phyloP scores from a whole-genome alignment of 148 eudicot species.

The Salicornia ramosissima region DNA sequence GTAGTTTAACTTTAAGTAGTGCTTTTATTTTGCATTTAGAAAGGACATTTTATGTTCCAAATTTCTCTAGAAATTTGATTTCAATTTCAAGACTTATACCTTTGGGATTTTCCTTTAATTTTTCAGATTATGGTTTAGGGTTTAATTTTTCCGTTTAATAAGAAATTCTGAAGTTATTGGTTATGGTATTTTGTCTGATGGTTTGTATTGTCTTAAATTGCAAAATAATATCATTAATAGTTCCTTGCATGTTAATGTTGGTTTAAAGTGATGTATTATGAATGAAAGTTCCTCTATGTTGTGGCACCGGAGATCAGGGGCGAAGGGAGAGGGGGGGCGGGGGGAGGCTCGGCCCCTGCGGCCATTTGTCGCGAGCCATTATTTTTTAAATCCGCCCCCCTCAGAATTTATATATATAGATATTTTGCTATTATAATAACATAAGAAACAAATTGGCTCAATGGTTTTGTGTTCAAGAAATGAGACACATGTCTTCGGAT shows the following conservation, averaged over 20 bases:
- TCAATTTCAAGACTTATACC: conserved; percentile 20
- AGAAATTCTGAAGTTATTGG: conserved; percentile 14
- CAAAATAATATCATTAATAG: background rate
- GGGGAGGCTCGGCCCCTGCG: too few relatives aligned
- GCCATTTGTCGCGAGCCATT: too few relatives aligned
- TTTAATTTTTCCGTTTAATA: background rate
- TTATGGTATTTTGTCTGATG: conserved; percentile 7
- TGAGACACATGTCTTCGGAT: too few relatives aligned
- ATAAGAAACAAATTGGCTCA: too few relatives aligned
- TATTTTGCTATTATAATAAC: too few relatives aligned
- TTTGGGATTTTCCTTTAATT: conserved; percentile 5
- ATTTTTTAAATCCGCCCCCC: too few relatives aligned
- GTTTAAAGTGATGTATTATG: conserved; percentile 8
- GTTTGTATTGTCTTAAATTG: conserved; percentile 7
- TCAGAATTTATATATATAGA: too few relatives aligned
- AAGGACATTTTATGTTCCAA: conserved; percentile 5
- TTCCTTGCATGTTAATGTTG: background rate
- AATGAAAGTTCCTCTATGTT: conserved; percentile 19
- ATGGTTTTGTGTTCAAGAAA: too few relatives aligned
- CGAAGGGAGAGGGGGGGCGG: too few relatives aligned
- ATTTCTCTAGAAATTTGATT: conserved; percentile 27
- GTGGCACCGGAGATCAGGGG: conserved; percentile 19
- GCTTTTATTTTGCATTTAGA: conserved; percentile 8
- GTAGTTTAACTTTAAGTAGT: conserved; percentile 1
- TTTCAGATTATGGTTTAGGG: conserved; percentile 5